Evolutionary conservation across 2,329 filamentous ascomycete genomes (phyloP).

Genomic region (Clonostachys rosea): DNA sequence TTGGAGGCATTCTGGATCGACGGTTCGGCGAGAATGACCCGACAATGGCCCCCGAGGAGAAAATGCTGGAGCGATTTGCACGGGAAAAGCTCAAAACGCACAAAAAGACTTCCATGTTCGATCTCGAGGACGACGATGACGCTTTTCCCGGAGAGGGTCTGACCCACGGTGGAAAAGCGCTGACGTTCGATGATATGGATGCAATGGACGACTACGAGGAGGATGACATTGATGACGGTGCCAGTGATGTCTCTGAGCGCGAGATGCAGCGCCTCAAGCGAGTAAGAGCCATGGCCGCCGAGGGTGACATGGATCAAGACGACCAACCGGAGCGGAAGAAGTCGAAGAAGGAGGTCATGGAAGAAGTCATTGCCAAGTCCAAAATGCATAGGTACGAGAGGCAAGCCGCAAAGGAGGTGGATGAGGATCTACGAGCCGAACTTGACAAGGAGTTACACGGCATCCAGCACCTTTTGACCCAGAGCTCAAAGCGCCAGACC

Average conservation of each 20-base stretch:
- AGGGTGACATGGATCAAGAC: slow-evolving; percentile 31
- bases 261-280: slow-evolving; percentile 52
- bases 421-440: slow-evolving; percentile 80
- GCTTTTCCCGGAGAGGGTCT: slow-evolving; percentile 61
- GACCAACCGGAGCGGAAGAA: slow-evolving; percentile 78
- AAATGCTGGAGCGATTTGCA: slow-evolving; percentile 86
- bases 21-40: slow-evolving; percentile 96
- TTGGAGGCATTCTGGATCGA: slow-evolving; percentile 86
- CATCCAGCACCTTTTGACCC: slow-evolving; percentile 68
- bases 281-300: slow-evolving; percentile 36
- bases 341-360: slow-evolving; percentile 94
- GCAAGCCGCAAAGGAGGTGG: slow-evolving; percentile 87
- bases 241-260: slow-evolving; percentile 50
- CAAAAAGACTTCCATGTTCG: slow-evolving; percentile 78
- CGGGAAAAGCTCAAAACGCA: slow-evolving; percentile 76
- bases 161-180: slow-evolving; percentile 77
- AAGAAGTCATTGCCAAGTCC: slow-evolving; percentile 95
- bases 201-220: slow-evolving; percentile 74
- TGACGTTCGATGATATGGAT: slow-evolving; percentile 55
- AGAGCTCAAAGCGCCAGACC: slow-evolving; percentile 19
- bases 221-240: slow-evolving; percentile 62
- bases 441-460: slow-evolving; percentile 79
- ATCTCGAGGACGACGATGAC: slow-evolving; percentile 67
- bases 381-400: slow-evolving; percentile 94
- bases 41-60: slow-evolving; percentile 88